phyloP scores from a whole-genome alignment of 768 basidiomycete species.

The Agaricus blazei region DNA sequence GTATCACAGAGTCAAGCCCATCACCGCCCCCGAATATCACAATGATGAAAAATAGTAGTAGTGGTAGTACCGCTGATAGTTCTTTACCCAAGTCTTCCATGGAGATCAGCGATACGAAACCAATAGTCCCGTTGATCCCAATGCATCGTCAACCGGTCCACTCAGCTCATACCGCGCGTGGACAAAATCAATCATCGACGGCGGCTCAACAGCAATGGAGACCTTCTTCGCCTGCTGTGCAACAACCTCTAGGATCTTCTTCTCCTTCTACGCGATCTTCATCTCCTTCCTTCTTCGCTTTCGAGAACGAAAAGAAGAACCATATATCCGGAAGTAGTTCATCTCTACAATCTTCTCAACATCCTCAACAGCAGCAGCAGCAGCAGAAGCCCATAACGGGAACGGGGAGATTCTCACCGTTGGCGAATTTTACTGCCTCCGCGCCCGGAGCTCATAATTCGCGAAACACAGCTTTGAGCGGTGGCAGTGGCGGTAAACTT shows the following conservation, averaged over 20 bases:
- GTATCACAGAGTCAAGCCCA: not conserved
- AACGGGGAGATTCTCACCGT: conserved; percentile 21
- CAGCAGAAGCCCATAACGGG: conserved; percentile 14
- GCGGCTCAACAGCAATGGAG: conserved; percentile 3
- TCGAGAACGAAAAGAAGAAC: not conserved
- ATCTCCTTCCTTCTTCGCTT: not conserved
- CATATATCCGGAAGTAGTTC: not conserved
- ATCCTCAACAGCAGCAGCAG: not conserved
- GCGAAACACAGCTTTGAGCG: conserved; percentile 14
- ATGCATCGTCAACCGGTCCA: not conserved
- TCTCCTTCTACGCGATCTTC: not conserved
- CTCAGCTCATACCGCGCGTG: conserved; percentile 13
- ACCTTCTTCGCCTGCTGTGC: conserved; percentile 2
- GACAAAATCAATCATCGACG: conserved; percentile 13
- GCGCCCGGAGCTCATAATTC: conserved; percentile 10
- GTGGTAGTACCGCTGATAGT: not conserved
- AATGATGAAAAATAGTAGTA: not conserved
- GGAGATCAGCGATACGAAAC: conserved; percentile 11
- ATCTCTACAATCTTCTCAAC: conserved; percentile 3
- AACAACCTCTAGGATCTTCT: not conserved
- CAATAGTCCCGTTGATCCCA: conserved; percentile 4
- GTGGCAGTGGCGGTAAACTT: conserved; percentile 40
- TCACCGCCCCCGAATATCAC: not conserved
- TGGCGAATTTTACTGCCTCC: conserved; percentile 31
- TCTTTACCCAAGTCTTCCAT: not conserved